These are phyloP conservation scores for Coniochaeta ligniaria DNA, from an alignment of 2,329 filamentous ascomycete genomes.

Conservation along the genomic window DNA sequence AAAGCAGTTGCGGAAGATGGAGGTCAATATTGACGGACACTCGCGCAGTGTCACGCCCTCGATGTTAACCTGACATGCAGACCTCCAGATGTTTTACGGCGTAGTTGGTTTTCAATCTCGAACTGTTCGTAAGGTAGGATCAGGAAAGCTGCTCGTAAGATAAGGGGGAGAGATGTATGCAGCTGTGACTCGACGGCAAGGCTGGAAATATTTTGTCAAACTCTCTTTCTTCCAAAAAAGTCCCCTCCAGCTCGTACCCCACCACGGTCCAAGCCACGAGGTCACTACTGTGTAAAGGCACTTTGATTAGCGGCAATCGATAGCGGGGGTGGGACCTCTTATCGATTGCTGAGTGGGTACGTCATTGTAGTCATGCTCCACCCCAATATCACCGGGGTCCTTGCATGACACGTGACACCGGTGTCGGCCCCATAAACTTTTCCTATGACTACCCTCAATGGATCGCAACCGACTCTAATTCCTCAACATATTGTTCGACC, in stretches of 20 bases:
- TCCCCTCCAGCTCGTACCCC: neutral
- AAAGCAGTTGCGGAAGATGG: neutral
- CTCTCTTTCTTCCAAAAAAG: neutral
- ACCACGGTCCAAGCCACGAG: neutral
- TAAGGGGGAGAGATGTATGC: neutral
- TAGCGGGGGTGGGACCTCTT: neutral
- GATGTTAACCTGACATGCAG: neutral
- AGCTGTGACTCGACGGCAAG: neutral
- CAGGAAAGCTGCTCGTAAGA: neutral
- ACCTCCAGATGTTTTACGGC: neutral
- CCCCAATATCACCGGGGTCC: no score
- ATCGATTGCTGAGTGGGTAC: neutral
- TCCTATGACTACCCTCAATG: no score
- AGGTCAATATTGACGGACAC: neutral
- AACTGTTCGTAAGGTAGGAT: neutral
- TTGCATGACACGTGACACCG: no score
- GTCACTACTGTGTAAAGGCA: neutral
- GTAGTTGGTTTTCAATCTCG: neutral
- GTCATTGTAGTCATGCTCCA: neutral
- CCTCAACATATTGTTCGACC: no score
- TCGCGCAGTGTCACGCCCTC: neutral
- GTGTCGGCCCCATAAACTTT: no score
- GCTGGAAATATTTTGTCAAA: neutral
- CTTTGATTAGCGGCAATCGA: neutral
- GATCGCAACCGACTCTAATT: no score